phyloP scores from a whole-genome alignment of 1,284 basidiomycete species.

The Afroboletus lepidellus region DNA sequence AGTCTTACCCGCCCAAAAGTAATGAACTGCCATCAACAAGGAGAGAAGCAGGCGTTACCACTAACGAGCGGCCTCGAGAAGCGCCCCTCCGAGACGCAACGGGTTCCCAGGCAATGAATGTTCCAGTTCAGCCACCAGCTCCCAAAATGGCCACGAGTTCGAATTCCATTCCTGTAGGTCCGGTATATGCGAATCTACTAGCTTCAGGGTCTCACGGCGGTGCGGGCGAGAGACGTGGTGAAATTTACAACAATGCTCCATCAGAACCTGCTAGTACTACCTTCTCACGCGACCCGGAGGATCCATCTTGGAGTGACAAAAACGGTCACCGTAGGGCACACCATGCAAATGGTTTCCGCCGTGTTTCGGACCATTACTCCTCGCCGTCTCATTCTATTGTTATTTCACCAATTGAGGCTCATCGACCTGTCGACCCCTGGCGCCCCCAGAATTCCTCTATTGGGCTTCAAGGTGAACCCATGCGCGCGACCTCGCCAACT shows the following conservation, averaged over 20 bases:
- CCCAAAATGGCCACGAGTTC: constrained; percentile 5
- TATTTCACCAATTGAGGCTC: constrained; percentile 6
- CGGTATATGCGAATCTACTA: constrained; percentile 11
- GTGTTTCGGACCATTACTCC: constrained; percentile 10
- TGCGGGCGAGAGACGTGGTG: constrained; percentile 1
- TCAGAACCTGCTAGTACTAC: constrained; percentile 12
- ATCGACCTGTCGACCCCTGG: constrained; percentile 5
- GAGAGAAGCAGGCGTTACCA: not conserved
- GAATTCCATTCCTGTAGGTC: constrained; percentile 13
- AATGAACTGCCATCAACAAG: not conserved
- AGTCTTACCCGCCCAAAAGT: constrained; percentile 6
- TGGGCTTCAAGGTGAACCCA: constrained; percentile 17
- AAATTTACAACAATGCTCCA: constrained; percentile 3
- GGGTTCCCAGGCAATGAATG: constrained; percentile 12
- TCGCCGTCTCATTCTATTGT: constrained; percentile 12
- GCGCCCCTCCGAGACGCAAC: not conserved
- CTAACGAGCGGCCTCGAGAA: constrained; percentile 2
- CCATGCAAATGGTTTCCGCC: constrained; percentile 3
- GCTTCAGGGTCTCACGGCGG: not conserved
- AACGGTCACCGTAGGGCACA: constrained; percentile 12
- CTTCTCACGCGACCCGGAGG: constrained; percentile 10
- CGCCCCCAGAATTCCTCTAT: constrained; percentile 4
- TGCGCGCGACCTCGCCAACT: constrained; percentile 17
- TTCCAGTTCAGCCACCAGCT: constrained; percentile 2
- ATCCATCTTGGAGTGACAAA: constrained; percentile 8